Evolutionary conservation across 495 filamentous ascomycete species (phyloP).

Genomic region (Lepraria neglecta): DNA sequence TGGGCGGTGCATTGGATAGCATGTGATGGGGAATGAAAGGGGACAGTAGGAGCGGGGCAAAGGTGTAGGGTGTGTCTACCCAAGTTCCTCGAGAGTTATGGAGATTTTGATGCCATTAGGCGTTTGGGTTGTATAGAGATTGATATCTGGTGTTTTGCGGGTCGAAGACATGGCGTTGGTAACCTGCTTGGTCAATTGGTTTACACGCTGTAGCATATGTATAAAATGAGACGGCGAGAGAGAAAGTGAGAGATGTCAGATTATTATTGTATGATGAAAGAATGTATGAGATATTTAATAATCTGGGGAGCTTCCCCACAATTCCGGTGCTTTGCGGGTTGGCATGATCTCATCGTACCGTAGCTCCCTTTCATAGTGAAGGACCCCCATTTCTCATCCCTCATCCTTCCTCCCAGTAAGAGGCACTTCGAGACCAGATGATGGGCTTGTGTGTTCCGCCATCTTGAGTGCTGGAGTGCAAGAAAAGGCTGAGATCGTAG

Average conservation of each 20-base stretch:
- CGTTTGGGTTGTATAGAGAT: constrained; percentile 46
- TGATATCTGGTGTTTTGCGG: constrained; percentile 36
- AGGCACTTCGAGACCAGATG: too few relatives aligned
- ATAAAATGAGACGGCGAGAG: not conserved
- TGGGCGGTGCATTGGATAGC: not conserved
- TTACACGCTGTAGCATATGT: not conserved
- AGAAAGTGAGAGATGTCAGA: not conserved
- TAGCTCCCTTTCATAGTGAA: too few relatives aligned
- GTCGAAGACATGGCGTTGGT: not conserved
- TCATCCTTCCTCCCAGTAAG: too few relatives aligned
- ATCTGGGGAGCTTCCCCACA: too few relatives aligned
- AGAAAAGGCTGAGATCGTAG: too few relatives aligned
- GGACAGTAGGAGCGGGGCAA: not conserved
- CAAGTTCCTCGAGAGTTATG: constrained; percentile 85
- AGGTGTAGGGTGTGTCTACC: constrained; percentile 27
- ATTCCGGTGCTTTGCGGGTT: too few relatives aligned
- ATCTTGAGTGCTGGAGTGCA: too few relatives aligned
- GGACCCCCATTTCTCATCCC: too few relatives aligned
- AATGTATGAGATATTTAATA: not conserved
- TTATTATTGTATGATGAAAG: not conserved
- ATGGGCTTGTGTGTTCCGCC: too few relatives aligned
- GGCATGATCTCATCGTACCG: too few relatives aligned
- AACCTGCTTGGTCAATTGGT: not conserved
- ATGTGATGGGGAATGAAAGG: not conserved
- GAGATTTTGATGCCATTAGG: constrained; percentile 67